Evolutionary conservation across 768 basidiomycete species (phyloP).

Genomic region (Hygrocybe punicea): DNA sequence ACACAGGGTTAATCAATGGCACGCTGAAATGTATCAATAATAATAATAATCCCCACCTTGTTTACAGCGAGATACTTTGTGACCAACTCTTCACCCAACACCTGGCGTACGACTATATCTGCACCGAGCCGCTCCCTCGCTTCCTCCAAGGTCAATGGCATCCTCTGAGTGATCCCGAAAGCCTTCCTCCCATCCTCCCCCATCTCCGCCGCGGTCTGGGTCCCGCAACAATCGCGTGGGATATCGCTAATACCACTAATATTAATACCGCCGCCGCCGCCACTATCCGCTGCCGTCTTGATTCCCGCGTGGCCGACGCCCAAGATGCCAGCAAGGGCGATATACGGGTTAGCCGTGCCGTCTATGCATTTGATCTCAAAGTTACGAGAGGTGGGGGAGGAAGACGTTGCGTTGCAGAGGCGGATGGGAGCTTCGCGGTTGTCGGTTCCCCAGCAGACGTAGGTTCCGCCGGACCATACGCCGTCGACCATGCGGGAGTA

Average conservation of each 20-base stretch:
- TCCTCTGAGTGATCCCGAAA: constrained; percentile 47
- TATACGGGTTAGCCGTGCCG: constrained; percentile 60
- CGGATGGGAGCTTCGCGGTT: constrained; percentile 67
- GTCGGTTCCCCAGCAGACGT: constrained; percentile 63
- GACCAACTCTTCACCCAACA: constrained; percentile 48
- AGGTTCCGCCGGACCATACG: constrained; percentile 70
- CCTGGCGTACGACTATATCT: constrained; percentile 35
- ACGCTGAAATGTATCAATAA: no score
- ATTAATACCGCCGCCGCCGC: no score
- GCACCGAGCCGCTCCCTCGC: constrained; percentile 42
- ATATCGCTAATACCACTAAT: no score
- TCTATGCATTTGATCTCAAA: constrained; percentile 64
- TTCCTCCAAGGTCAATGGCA: constrained; percentile 50
- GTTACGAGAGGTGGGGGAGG: constrained; percentile 42
- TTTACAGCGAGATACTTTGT: constrained; percentile 48
- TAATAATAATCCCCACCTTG: constrained; percentile 39
- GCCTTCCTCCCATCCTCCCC: constrained; percentile 41
- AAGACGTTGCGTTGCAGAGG: constrained; percentile 47
- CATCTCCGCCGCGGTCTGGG: constrained; percentile 41
- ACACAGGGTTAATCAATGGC: no score
- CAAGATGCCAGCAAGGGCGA: constrained; percentile 55
- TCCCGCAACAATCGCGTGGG: constrained; percentile 36
- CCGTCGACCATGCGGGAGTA: constrained; percentile 65
- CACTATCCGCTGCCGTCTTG: no score
- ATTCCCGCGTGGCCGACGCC: constrained; percentile 55